These are phyloP conservation scores for Yamadazyma diospyri DNA, from an alignment of 1,139 yeast genomes.

Conservation along the genomic window DNA sequence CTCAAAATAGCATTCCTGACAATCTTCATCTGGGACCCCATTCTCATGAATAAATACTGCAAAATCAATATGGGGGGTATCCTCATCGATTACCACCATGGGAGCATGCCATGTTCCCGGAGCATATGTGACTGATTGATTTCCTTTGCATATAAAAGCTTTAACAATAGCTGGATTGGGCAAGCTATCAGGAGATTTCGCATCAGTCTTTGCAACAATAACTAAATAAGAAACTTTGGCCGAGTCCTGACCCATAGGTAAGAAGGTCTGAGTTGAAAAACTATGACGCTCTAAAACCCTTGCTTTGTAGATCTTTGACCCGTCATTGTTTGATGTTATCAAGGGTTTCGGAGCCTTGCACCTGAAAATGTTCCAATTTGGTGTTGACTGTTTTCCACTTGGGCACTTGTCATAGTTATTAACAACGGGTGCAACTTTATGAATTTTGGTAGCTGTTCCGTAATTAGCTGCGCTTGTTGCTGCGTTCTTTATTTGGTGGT, in stretches of 20 bases:
- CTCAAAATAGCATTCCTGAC: slow-evolving; percentile 71
- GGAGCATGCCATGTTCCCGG: slow-evolving; percentile 81
- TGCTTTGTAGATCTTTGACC: slow-evolving; percentile 41
- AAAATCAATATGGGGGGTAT: slow-evolving; percentile 60
- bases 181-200: slow-evolving; percentile 24
- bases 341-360: slow-evolving; percentile 72
- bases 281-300: slow-evolving; percentile 90
- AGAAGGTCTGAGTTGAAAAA: slow-evolving; percentile 81
- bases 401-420: slow-evolving; percentile 50
- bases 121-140: slow-evolving; percentile 88
- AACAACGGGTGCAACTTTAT: slow-evolving; percentile 64
- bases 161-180: slow-evolving; percentile 60
- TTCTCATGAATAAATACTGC: slow-evolving; percentile 84
- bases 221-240: slow-evolving; percentile 61
- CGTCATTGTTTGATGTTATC: slow-evolving; percentile 25
- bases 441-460: slow-evolving; percentile 85
- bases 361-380: slow-evolving; percentile 82
- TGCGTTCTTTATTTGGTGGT: slow-evolving; percentile 34
- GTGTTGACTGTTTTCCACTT: slow-evolving; percentile 44
- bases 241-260: slow-evolving; percentile 74
- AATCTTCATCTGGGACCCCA: slow-evolving; percentile 74
- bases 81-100: slow-evolving; percentile 70
- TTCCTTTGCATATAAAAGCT: slow-evolving; percentile 76
- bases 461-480: slow-evolving; percentile 64
- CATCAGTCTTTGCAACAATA: slow-evolving; percentile 66